A percentile compares a stretch with the other conserved stretches of the same genome.
Conservation (phyloP, 1,139 yeast species). For the Zygosaccharomyces pseudobailii region DNA sequence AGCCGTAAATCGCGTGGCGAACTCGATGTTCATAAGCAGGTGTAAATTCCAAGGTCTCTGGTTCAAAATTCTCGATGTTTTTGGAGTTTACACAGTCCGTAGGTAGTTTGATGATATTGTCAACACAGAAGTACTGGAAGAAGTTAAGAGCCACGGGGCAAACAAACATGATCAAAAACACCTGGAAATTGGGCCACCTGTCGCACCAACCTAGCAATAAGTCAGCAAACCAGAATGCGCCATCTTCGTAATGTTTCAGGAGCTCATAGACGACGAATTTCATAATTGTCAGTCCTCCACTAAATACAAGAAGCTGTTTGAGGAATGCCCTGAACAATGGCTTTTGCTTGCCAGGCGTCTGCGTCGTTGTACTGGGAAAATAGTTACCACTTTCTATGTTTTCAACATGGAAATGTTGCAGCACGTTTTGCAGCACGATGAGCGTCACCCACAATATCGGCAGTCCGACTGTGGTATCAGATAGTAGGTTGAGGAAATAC, state of each 20-base stretch:
- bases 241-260: conserved; percentile 49
- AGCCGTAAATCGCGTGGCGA: neutral
- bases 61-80: conserved; percentile 28
- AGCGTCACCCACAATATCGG: conserved; percentile 65
- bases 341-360: conserved; percentile 4
- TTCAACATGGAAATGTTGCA: conserved; percentile 44
- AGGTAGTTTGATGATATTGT: conserved; percentile 73
- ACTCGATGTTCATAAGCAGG: neutral
- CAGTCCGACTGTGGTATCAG: conserved; percentile 95
- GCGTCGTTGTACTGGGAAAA: conserved; percentile 11
- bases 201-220: conserved; percentile 71
- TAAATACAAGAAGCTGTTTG: conserved; percentile 70
- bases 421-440: conserved; percentile 43
- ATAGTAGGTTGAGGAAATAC: conserved; percentile 81
- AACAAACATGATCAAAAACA: conserved; percentile 78
- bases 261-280: conserved; percentile 53
- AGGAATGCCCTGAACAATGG: conserved; percentile 63
- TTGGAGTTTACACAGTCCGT: conserved; percentile 24
- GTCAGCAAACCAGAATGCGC: conserved; percentile 45
- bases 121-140: conserved; percentile 80
- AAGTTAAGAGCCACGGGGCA: conserved; percentile 79
- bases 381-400: conserved; percentile 83
- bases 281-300: conserved; percentile 53
- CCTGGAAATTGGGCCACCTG: conserved; percentile 74
- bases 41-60: conserved; percentile 7